Base-by-base conservation (phyloP, 768 basidiomycete genomes). In the Cystofilobasidium macerans region DNA sequence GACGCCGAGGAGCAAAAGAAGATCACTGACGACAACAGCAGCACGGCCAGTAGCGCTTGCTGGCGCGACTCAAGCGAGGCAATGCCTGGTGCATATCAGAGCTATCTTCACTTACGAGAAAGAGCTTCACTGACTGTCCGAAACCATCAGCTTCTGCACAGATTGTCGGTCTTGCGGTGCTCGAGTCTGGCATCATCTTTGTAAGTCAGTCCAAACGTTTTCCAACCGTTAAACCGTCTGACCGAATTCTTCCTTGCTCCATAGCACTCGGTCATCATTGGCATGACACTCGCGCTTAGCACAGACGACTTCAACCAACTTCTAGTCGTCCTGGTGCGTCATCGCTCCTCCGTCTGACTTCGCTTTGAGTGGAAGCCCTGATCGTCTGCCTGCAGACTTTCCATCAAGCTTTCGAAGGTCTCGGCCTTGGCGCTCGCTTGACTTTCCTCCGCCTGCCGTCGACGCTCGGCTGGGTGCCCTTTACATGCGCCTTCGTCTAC, bases 351-450 rank as follows among this genome's bases (percentile, higher is more conserved):
- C n/a, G n/a, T n/a, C n/a, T n/a, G n/a, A n/a, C n/a, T n/a, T n/a
- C n/a, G n/a, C n/a, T n/a, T n/a, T n/a, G n/a, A n/a, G n/a, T n/a
- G n/a, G n/a, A n/a, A n/a, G n/a, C n/a, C n/a, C n/a, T n/a, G n/a
- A n/a, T n/a, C n/a, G n/a, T n/a, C n/a, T n/a, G n/a, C n/a, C n/a
- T n/a, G n/a, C n/a, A n/a, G n/a, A 78, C 90, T 71, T 92, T 93
- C 78, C 94, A 97, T 73, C 93, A 90, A 91, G 48, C 74, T 73
- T 97, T 97, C 72, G 94, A 98, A 76, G 94, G 92, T 26, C 81
- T 97, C 53, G 94, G 90, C 74, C 79, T 98, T 28, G 94, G 93
- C 12, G 85, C 91, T 0, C 87, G 94, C 13, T 14, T 85, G 22
- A 45, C 93, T 0, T 84, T 80, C 74, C 81, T 97, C 73, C 76